Base-by-base conservation (phyloP, 2,329 filamentous ascomycete genomes). In the Aspergillus cejpii region DNA sequence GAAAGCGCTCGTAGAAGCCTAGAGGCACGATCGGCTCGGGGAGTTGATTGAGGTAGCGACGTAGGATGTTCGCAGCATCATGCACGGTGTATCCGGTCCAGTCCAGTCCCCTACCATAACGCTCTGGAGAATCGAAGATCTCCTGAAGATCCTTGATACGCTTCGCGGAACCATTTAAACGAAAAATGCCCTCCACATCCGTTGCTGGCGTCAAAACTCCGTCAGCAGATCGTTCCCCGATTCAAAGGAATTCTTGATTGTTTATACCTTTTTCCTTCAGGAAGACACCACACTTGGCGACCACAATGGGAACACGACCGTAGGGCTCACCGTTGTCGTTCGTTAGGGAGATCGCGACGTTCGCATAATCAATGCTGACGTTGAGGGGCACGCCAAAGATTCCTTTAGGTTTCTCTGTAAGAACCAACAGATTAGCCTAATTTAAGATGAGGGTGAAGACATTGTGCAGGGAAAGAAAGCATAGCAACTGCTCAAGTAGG, bases 81-180 rank as follows among this genome's bases (percentile, higher is more conserved):
- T 98, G 92, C 33, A 98, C 92, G 0, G 92, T 98, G 66, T 95
- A 98, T 37, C 92, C 92, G 37, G 88, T 85, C 92, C 92, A 98
- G 58, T 95, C 87, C 20, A 98, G 77, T 12, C 92, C 92, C 69
- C 98, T 98, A 43, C 92, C 92, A 65, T 95, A 98, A 58, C 90
- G 80, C 59, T 94, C 88, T 31, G 92, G 92, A 0, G 91, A 94
- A 68, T 97, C 87, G 68, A 98, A 98, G 2, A 88, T 79, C 21
- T 78, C 81, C 67, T 94, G 91, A 23, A 98, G 79, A 66, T 97
- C 92, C 67, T 97, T 98, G 72, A 98, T 98, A 50, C 92, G 85
- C 71, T 96, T 97, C 63, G 95, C 91, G 27, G 92, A 97, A 40
- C 92, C 92, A 63, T 86, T 94, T 34, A 98, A 75, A 36, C 92